Evolutionary conservation across 1,284 basidiomycete species (phyloP).

Genomic region (Cryptococcus sp.): DNA sequence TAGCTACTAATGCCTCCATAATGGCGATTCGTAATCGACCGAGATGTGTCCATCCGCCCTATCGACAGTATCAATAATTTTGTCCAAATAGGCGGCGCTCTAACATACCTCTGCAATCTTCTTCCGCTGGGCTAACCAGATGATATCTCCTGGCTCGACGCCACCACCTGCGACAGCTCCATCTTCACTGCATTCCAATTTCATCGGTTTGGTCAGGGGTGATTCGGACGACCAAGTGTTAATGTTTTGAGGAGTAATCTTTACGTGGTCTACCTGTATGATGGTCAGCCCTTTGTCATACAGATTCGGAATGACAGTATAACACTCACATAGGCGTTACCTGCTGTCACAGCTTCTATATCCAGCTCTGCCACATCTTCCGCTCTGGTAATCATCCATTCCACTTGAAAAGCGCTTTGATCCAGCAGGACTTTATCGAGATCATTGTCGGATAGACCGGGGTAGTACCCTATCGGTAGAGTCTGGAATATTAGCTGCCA

Average conservation of each 20-base stretch:
- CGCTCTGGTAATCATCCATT: constrained; percentile 45
- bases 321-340: constrained; percentile 33
- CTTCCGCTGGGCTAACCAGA: constrained; percentile 54
- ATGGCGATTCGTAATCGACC: constrained; percentile 65
- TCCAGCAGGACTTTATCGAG: constrained; percentile 45
- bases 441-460: constrained; percentile 37
- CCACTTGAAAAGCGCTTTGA: constrained; percentile 40
- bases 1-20: constrained; percentile 61
- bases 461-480: constrained; percentile 47
- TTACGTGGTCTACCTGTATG: constrained; percentile 25
- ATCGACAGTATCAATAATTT: background rate
- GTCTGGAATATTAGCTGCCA: constrained; percentile 24
- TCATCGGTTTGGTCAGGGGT: constrained; percentile 34
- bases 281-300: background rate
- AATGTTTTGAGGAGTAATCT: constrained; percentile 38
- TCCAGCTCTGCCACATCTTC: constrained; percentile 31
- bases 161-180: constrained; percentile 32
- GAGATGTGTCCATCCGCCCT: constrained; percentile 80
- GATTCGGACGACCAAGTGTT: constrained; percentile 38
- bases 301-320: background rate
- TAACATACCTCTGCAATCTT: constrained; percentile 51
- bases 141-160: constrained; percentile 49
- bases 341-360: constrained; percentile 23
- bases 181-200: constrained; percentile 19
- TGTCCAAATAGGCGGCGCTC: background rate